Evolutionary conservation across 2,329 filamentous ascomycete genomes (phyloP).

Genomic region (Cryoendolithus antarcticus): DNA sequence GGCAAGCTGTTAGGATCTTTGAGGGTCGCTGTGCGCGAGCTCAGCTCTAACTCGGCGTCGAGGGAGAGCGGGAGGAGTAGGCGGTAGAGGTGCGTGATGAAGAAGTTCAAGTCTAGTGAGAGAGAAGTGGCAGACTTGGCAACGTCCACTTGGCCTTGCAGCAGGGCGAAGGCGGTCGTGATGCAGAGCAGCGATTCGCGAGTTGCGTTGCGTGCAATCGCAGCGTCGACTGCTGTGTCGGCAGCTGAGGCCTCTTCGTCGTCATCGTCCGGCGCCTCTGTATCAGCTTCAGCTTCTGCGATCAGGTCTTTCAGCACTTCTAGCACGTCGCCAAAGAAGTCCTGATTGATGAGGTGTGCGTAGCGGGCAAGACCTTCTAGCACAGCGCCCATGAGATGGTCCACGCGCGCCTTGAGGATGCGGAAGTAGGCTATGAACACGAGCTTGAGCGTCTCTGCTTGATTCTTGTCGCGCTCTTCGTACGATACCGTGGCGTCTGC

Average conservation of each 20-base stretch:
- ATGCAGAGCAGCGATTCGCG: constrained; percentile 87
- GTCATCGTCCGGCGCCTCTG: constrained; percentile 32
- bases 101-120: constrained; percentile 86
- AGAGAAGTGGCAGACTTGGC: constrained; percentile 70
- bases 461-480: constrained; percentile 86
- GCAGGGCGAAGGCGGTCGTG: constrained; percentile 89
- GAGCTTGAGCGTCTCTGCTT: constrained; percentile 88
- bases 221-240: constrained; percentile 29
- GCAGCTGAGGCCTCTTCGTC: constrained; percentile 32
- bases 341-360: constrained; percentile 93
- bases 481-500: constrained; percentile 84
- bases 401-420: constrained; percentile 70
- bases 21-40: constrained; percentile 59
- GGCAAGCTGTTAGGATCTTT: constrained; percentile 41
- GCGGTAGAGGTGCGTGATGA: constrained; percentile 86
- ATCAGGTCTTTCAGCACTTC: constrained; percentile 92
- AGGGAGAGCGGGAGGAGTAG: constrained; percentile 67
- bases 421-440: constrained; percentile 94
- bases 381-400: constrained; percentile 89
- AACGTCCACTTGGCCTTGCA: constrained; percentile 76
- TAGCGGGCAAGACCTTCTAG: constrained; percentile 90
- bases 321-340: constrained; percentile 93
- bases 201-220: constrained; percentile 53
- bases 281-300: constrained; percentile 47
- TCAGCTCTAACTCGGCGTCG: constrained; percentile 75